Conservation (phyloP, 495 filamentous ascomycete species). For the Tuber microsphaerosporum region DNA sequence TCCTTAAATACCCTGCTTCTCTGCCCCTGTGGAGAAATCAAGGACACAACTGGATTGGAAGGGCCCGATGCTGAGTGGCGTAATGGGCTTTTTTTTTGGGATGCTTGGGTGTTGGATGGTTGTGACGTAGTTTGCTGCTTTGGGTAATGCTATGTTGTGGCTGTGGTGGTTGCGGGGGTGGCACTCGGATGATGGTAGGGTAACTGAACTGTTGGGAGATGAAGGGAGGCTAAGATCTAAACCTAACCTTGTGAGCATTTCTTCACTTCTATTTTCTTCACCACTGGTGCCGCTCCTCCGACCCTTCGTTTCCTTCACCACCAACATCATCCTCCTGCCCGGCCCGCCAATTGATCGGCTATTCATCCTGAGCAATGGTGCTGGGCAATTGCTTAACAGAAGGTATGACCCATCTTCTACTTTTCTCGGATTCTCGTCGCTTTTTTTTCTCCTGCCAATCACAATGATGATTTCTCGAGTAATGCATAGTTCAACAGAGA, state of each 20-base stretch:
- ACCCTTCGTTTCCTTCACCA: neutral
- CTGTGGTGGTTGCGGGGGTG: neutral
- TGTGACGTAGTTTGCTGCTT: neutral
- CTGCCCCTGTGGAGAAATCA: neutral
- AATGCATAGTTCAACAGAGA: constrained; percentile 42
- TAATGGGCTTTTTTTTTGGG: neutral
- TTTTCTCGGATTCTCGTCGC: neutral
- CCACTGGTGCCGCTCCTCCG: neutral
- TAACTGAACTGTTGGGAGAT: neutral
- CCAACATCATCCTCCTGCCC: neutral
- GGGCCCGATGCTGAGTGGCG: neutral
- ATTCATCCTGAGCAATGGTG: neutral
- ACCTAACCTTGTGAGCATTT: neutral
- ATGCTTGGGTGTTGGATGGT: neutral
- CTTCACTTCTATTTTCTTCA: neutral
- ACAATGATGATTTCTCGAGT: constrained; percentile 10
- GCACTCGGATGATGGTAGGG: neutral
- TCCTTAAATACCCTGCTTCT: neutral
- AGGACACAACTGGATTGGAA: neutral
- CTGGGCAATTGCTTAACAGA: neutral
- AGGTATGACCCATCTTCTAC: neutral
- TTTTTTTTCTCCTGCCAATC: neutral
- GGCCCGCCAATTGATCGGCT: neutral
- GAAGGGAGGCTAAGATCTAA: neutral
- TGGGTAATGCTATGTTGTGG: neutral